Evolutionary conservation across 306 rosid genomes (phyloP), one percentile per base, ranked within the genome.

Genomic region (Trifolium pratense): DNA sequence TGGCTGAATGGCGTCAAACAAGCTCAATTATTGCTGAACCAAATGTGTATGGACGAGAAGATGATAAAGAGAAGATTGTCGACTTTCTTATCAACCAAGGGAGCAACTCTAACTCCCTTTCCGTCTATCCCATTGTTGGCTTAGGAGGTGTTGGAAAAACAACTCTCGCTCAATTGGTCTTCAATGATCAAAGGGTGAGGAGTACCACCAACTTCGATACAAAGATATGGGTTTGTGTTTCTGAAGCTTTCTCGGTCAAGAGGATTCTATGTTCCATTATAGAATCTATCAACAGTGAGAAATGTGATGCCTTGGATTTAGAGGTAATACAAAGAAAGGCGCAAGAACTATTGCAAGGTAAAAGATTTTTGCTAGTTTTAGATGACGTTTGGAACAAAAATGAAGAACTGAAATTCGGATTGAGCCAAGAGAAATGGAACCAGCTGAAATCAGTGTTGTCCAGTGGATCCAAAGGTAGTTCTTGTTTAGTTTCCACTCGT

Each of bases 1-100:
- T 57, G 17, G 63, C 63, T 57, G 63, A 57, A 5, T 57, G 63
- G 63, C 63, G 63, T 3, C 63, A 57, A 23, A 57, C 37, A 3
- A 25, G 63, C 10, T 57, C 63, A 6, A 11, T 10, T 0, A 57
- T 57, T 57, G 17, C 37, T 12, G 63, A 25, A 57, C 17, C 36
- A 0, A 23, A 23, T 12, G 17, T 57, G 6, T 43, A 11, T 4
- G 49, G 49, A 43, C 49, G 49, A 12, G 49, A 11, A 43, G 49
- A 43, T 12, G 49, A 43, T 12, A 43, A 12, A 57, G 31, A 57
- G 9, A 57, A 13, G 63, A 57, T 57, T 57, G 63, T 25, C 0
- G 63, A 57, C 17, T 57, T 57, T 57, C 63, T 57, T 57, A 17
- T 57, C 10, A 26, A 0, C 37, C 63, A 57, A 25, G 10, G 10